Conservation (phyloP, 148 eudicot species). For the Spergularia marina region DNA sequence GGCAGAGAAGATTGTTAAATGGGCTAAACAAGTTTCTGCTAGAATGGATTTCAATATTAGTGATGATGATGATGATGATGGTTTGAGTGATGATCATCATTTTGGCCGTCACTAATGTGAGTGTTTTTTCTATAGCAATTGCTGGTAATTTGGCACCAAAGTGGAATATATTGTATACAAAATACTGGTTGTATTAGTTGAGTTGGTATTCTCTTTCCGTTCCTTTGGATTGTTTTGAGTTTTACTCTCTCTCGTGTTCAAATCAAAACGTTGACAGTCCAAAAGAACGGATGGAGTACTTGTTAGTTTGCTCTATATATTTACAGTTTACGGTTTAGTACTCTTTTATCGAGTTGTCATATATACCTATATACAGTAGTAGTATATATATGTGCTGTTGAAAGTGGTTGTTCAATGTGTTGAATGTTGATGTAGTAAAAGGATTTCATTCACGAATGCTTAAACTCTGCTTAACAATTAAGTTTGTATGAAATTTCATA, state of each 20-base stretch:
- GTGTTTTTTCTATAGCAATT: slow-evolving; percentile 2
- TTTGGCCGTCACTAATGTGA: slow-evolving; percentile 23
- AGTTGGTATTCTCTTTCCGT: too few species aligned
- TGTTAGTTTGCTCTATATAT: slow-evolving; percentile 1
- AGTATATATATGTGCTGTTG: not conserved
- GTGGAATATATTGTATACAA: not conserved
- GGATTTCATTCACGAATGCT: not conserved
- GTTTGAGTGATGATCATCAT: slow-evolving; percentile 5
- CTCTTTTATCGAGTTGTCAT: too few species aligned
- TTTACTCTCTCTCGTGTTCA: too few species aligned
- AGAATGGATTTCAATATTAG: slow-evolving; percentile 59
- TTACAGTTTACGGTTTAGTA: too few species aligned
- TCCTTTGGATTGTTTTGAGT: not conserved
- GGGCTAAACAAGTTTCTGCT: slow-evolving; percentile 83
- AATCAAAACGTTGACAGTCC: too few species aligned
- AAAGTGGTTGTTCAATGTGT: not conserved
- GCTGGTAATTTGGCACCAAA: not conserved
- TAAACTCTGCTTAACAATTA: not conserved
- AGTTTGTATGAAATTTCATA: not conserved
- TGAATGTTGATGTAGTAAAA: not conserved
- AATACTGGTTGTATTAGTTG: not conserved
- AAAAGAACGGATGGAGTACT: too few species aligned
- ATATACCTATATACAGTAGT: not conserved
- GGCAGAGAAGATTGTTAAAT: slow-evolving; percentile 82
- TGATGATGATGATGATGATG: slow-evolving; percentile 48